phyloP scores from a whole-genome alignment of 768 basidiomycete genomes.

The Mycena latifolia region DNA sequence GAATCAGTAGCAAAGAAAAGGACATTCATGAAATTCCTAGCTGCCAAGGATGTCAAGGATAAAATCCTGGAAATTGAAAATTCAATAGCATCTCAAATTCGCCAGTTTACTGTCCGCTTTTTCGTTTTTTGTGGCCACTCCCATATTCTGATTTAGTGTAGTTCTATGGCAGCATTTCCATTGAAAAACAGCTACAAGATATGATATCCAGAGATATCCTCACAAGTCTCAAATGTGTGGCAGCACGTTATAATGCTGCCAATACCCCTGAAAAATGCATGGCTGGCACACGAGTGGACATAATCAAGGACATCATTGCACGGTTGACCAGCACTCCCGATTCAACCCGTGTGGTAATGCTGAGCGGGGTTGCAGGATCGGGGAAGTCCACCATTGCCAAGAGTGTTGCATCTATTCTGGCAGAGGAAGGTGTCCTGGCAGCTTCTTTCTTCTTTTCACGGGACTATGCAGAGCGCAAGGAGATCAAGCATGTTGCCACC shows the following conservation, averaged over 20 bases:
- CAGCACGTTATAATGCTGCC: neutral
- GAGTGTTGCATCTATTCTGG: neutral
- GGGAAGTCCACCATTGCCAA: neutral
- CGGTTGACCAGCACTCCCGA: neutral
- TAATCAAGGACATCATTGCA: neutral
- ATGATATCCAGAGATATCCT: neutral
- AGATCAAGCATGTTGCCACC: neutral
- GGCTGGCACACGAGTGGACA: neutral
- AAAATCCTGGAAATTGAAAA: too few species aligned
- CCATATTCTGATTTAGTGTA: neutral
- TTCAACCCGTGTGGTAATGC: neutral
- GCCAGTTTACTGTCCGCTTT: neutral
- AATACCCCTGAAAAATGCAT: neutral
- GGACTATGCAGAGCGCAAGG: neutral
- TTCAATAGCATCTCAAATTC: neutral
- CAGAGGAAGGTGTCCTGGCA: neutral
- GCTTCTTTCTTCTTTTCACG: neutral
- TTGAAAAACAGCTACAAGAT: neutral
- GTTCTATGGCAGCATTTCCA: neutral
- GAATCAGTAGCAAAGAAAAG: neutral
- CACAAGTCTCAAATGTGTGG: neutral
- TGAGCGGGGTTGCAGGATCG: neutral
- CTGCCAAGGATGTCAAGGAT: too few species aligned
- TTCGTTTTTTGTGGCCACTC: neutral
- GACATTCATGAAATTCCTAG: too few species aligned